Percentiles rank a stretch among this genome's conserved stretches.
These are phyloP conservation scores for Huntiella moniliformis DNA, from an alignment of 2,329 filamentous ascomycete genomes.

Conservation along the genomic window DNA sequence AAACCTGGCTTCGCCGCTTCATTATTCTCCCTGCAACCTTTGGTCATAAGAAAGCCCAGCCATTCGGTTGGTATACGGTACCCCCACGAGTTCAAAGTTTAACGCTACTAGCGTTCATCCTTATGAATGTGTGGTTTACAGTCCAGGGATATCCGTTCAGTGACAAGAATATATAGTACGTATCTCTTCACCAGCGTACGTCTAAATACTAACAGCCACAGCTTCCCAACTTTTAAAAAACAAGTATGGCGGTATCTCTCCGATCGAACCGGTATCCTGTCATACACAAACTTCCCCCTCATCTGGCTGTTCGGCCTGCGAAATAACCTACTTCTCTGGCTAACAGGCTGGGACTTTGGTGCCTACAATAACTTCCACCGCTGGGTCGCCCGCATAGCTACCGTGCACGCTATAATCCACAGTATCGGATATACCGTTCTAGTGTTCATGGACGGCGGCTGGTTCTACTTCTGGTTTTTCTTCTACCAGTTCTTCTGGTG, in stretches of 20 bases:
- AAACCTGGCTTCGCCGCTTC: conserved; percentile 18
- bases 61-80: conserved; percentile 26
- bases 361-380: conserved; percentile 51
- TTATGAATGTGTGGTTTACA: conserved; percentile 22
- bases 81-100: conserved; percentile 26
- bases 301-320: conserved; percentile 49
- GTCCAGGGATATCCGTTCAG: conserved; percentile 22
- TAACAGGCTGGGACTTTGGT: conserved; percentile 50
- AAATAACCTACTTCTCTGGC: conserved; percentile 47
- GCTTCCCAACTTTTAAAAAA: conserved; percentile 18
- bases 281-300: conserved; percentile 43
- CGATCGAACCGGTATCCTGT: conserved; percentile 45
- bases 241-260: conserved; percentile 35
- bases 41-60: conserved; percentile 24
- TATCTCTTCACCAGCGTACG: not conserved
- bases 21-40: conserved; percentile 25
- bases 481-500: conserved; percentile 30
- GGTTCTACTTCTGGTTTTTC: conserved; percentile 20
- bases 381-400: conserved; percentile 43
- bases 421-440: conserved; percentile 38
- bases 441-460: conserved; percentile 22
- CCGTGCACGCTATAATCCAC: conserved; percentile 42
- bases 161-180: conserved; percentile 23
- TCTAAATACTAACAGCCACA: conserved; percentile 13
- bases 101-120: conserved; percentile 21